Evolutionary conservation across 345 rosid genomes (phyloP), one percentile per base, ranked within the genome.

Genomic region (Crucihimalaya himalaica): DNA sequence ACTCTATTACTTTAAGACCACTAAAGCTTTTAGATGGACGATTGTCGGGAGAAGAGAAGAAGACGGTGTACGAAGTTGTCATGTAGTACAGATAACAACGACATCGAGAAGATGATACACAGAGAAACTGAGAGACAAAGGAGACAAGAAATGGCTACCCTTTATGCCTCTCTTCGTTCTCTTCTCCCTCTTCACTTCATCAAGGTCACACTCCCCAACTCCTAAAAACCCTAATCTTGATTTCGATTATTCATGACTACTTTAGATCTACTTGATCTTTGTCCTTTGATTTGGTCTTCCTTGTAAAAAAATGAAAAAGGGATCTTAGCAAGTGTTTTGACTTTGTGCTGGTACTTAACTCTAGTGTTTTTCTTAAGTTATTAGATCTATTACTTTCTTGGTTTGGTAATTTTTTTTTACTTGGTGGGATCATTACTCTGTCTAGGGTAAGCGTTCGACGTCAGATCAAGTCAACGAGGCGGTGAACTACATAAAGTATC

Each of bases 401-500:
- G 27, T 15, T 62, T 51, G 62, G 45, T 35, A 10, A 35, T 35
- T 62, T 78, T 56, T 48, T 20, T 66, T 54, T n/a, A n/a, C 57
- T 77, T 66, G 59, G 10, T 64, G 43, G 37, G 54, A 51, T 75
- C 53, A 53, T 61, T 68, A 8, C 2, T 1, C 12, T 65, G 40
- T 81, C 18, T 75, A 90, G 98, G 97, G 96, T 77, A 93, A 87
- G 79, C 86, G 98, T 11, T 85, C 97, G 28, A 83, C 79, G 67
- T 88, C 96, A 23, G 98, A 90, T 83, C 93, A 85, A 50, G 85
- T 89, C 78, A 63, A 83, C 51, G 97, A 83, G 79, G 92, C 93
- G 1, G 85, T 79, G 73, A 85, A 86, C 46, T 87, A 90, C 65
- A 85, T 93, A 68, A 84, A 74, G 60, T 76, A 82, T 64, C 68